Conservation (phyloP, 2,329 filamentous ascomycete species). For the Neofusicoccum cordaticola region DNA sequence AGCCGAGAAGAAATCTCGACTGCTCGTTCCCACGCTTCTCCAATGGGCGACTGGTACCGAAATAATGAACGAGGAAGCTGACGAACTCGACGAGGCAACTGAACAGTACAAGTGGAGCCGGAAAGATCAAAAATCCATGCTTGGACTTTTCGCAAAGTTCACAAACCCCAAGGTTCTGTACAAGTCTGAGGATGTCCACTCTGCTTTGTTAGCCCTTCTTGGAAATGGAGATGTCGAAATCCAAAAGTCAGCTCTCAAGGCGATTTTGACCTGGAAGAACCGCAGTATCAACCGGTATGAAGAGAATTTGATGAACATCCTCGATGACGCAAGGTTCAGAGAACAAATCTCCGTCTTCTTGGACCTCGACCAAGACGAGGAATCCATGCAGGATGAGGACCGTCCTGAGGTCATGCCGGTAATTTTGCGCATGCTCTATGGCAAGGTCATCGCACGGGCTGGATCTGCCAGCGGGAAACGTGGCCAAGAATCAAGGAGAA, state of each 20-base stretch:
- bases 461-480: conserved; percentile 73
- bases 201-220: conserved; percentile 70
- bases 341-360: conserved; percentile 92
- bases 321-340: conserved; percentile 88
- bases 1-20: conserved; percentile 81
- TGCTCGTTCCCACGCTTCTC: conserved; percentile 81
- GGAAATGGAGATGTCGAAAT: conserved; percentile 87
- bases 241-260: conserved; percentile 80
- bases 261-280: conserved; percentile 85
- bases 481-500: conserved; percentile 76
- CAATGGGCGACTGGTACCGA: conserved; percentile 59
- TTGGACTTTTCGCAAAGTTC: conserved; percentile 81
- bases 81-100: conserved; percentile 19
- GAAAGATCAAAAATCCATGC: conserved; percentile 78
- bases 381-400: conserved; percentile 71
- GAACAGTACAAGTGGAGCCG: conserved; percentile 59
- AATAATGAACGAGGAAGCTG: conserved; percentile 20
- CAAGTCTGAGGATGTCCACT: conserved; percentile 71
- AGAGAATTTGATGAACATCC: conserved; percentile 78
- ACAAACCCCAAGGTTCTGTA: conserved; percentile 82
- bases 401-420: conserved; percentile 76
- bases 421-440: conserved; percentile 82
- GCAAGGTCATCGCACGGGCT: conserved; percentile 79
- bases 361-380: conserved; percentile 63
- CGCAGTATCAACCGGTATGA: conserved; percentile 72